Percentiles rank a stretch among this genome's conserved stretches.
phyloP scores from a whole-genome alignment of 2,329 filamentous ascomycete genomes.

The Monilinia laxa region DNA sequence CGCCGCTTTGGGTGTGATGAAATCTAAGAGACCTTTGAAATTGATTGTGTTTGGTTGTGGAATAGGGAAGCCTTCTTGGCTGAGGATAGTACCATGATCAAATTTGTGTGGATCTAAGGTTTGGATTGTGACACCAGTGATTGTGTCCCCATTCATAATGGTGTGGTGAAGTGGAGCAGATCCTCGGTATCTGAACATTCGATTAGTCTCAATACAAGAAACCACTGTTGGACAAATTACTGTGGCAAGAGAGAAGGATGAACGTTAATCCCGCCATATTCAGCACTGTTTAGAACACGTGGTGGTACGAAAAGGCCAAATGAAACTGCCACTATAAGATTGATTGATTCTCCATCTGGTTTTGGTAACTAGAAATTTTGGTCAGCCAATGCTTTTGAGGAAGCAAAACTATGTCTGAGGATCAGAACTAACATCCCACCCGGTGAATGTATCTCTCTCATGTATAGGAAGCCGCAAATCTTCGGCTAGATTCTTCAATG shows the following conservation, averaged over 20 bases:
- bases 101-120: slow-evolving; percentile 76
- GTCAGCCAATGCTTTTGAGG: background rate
- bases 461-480: slow-evolving; percentile 67
- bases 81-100: slow-evolving; percentile 74
- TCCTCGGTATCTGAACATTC: slow-evolving; percentile 64
- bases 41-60: slow-evolving; percentile 49
- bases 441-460: slow-evolving; percentile 76
- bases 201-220: slow-evolving; percentile 5
- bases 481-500: slow-evolving; percentile 66
- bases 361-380: slow-evolving; percentile 51
- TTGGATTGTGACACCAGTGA: slow-evolving; percentile 80
- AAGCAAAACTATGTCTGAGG: background rate
- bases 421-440: slow-evolving; percentile 64
- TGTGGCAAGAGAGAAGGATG: slow-evolving; percentile 90
- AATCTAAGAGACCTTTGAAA: slow-evolving; percentile 49
- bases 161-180: slow-evolving; percentile 84
- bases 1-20: slow-evolving; percentile 65
- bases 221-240: slow-evolving; percentile 45
- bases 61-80: slow-evolving; percentile 63
- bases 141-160: slow-evolving; percentile 60
- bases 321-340: slow-evolving; percentile 87
- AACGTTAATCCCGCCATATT: slow-evolving; percentile 87
- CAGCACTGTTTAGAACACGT: slow-evolving; percentile 65
- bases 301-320: slow-evolving; percentile 88
- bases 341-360: slow-evolving; percentile 50